phyloP scores from a whole-genome alignment of 345 rosid genomes.

The Schrenkiella parvula region DNA sequence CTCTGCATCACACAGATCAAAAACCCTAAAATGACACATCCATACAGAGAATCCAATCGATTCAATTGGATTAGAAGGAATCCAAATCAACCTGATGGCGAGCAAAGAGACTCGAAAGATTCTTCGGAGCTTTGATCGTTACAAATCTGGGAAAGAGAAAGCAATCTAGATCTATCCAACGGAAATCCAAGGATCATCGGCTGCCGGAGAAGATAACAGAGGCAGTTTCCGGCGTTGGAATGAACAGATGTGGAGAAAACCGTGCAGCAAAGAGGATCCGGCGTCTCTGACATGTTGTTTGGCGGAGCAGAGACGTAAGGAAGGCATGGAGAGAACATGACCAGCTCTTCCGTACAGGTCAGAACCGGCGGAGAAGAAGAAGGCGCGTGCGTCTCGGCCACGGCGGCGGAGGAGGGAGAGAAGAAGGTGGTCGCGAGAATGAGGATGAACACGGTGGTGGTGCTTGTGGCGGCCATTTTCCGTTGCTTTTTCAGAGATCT shows the following conservation, averaged over 20 bases:
- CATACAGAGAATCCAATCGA: neutral
- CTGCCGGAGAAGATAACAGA: conserved; percentile 64
- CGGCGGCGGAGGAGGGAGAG: conserved; percentile 2
- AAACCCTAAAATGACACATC: conserved; percentile 1
- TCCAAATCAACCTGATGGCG: conserved; percentile 30
- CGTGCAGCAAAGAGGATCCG: conserved; percentile 54
- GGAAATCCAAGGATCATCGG: conserved; percentile 77
- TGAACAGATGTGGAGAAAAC: conserved; percentile 43
- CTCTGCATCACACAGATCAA: conserved; percentile 26
- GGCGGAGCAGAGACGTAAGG: conserved; percentile 63
- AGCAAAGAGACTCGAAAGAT: conserved; percentile 51
- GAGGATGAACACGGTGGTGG: neutral
- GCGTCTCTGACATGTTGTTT: conserved; percentile 43
- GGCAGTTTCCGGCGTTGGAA: conserved; percentile 47
- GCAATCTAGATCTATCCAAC: conserved; percentile 50
- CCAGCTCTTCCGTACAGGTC: conserved; percentile 49
- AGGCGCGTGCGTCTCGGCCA: conserved; percentile 24
- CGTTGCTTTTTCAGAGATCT: neutral
- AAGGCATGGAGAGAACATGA: conserved; percentile 75
- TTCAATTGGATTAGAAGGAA: neutral
- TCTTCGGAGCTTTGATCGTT: neutral
- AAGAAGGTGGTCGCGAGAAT: conserved; percentile 16
- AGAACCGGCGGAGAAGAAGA: conserved; percentile 24
- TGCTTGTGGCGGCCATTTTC: conserved; percentile 22
- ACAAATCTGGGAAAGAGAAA: conserved; percentile 55